Conservation (phyloP, 371 early-diverging fungal species). For the Mortierella sp. region DNA sequence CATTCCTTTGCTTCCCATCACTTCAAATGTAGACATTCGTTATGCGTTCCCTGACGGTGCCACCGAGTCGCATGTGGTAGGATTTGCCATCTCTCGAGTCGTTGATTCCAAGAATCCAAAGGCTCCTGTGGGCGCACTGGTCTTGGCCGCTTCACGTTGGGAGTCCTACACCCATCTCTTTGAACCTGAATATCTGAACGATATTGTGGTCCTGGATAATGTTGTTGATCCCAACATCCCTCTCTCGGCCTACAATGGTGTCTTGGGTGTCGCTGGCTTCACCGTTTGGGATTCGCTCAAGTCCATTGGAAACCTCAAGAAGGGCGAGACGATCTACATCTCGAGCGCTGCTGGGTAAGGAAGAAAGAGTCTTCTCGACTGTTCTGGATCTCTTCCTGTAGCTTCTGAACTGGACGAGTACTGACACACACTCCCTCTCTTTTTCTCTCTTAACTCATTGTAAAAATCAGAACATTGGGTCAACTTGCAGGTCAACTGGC, state of each 20-base stretch:
- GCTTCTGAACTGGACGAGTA: neutral
- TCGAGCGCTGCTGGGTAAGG: slow-evolving; percentile 63
- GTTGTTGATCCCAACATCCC: slow-evolving; percentile 7
- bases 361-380: too few relatives aligned
- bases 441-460: neutral
- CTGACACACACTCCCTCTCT: neutral
- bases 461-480: slow-evolving; percentile 65
- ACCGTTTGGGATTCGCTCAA: slow-evolving; percentile 38
- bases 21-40: slow-evolving; percentile 15
- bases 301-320: slow-evolving; percentile 64
- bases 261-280: slow-evolving; percentile 67
- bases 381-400: too few relatives aligned
- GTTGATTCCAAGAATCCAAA: slow-evolving; percentile 24
- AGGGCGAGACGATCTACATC: slow-evolving; percentile 73
- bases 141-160: slow-evolving; percentile 17
- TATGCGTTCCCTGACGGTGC: slow-evolving; percentile 3
- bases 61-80: slow-evolving; percentile 10
- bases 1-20: neutral
- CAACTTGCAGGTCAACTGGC: slow-evolving; percentile 73
- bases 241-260: slow-evolving; percentile 50
- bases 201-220: slow-evolving; percentile 6
- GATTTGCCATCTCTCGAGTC: slow-evolving; percentile 35
- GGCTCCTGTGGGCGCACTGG: slow-evolving; percentile 19
- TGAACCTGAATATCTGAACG: slow-evolving; percentile 1
- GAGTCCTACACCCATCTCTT: slow-evolving; percentile 21